Conservation (phyloP, 352 stramenopile genomes). For the Globisporangium takayamanum region DNA sequence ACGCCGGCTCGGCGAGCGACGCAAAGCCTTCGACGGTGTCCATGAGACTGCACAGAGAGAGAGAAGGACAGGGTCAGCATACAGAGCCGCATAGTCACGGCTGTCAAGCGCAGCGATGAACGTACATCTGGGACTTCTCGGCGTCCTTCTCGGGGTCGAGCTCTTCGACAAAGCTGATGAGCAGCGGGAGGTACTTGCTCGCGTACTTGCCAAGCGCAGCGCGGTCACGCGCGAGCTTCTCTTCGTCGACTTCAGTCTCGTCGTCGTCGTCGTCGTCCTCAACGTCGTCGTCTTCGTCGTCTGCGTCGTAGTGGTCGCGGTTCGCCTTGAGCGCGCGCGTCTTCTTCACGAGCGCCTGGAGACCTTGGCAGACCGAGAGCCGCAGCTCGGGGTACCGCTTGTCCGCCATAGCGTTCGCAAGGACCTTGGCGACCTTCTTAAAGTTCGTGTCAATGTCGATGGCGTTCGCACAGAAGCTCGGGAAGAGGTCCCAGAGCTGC, state of each 20-base stretch:
- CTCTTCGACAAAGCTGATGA: slow-evolving; percentile 82
- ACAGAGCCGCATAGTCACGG: neutral
- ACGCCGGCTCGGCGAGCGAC: slow-evolving; percentile 52
- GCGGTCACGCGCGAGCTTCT: slow-evolving; percentile 67
- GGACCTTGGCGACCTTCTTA: slow-evolving; percentile 82
- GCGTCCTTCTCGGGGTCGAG: slow-evolving; percentile 71
- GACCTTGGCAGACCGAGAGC: slow-evolving; percentile 78
- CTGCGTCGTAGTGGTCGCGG: slow-evolving; percentile 38
- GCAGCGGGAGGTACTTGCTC: slow-evolving; percentile 74
- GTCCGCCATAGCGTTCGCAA: slow-evolving; percentile 83
- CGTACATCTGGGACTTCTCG: slow-evolving; percentile 48
- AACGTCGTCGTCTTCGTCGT: slow-evolving; percentile 33
- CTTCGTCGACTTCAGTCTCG: slow-evolving; percentile 60
- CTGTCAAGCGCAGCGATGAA: neutral
- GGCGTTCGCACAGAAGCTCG: slow-evolving; percentile 64
- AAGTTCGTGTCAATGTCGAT: slow-evolving; percentile 75
- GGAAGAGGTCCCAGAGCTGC: slow-evolving; percentile 80
- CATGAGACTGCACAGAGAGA: slow-evolving; percentile 25
- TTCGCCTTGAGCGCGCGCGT: slow-evolving; percentile 40
- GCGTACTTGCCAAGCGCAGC: slow-evolving; percentile 74
- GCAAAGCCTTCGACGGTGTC: slow-evolving; percentile 83
- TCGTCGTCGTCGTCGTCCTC: slow-evolving; percentile 37
- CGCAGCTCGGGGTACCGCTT: slow-evolving; percentile 81
- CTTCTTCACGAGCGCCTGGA: slow-evolving; percentile 73
- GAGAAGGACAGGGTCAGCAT: neutral